Base-by-base conservation (phyloP, 2,329 filamentous ascomycete genomes). In the Didymella lethalis region DNA sequence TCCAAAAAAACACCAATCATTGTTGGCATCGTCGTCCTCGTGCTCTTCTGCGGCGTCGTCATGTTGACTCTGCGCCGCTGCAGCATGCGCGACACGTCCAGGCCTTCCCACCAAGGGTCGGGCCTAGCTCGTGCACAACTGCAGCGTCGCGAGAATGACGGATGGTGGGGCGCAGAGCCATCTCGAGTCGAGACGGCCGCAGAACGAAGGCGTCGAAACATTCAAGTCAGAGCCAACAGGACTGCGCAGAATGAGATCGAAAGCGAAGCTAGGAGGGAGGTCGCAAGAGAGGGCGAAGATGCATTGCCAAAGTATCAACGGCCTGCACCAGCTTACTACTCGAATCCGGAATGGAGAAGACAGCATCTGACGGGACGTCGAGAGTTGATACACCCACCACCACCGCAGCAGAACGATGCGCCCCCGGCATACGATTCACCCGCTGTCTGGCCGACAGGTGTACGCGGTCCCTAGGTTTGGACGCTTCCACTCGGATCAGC, bases 351-450 rank as follows among this genome's bases (percentile, higher is more conserved):
- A 16, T 18, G 31, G 20, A 52, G 48, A n/a, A 41, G 48, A 25
- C 32, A 57, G 25, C 36, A 31, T 32, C 7, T 49, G 4, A 23
- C 29, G 4, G 31, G 20, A 12, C 48, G 45, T 28, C 48, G 26
- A 32, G 23, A 49, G 5, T 16, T 46, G 18, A n/a, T 26, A 1
- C 16, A 12, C 4, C 18, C 29, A n/a, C 18, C 43, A 20, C n/a
- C n/a, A 11, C 18, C 38, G 6, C 28, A 29, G 20, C 29, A 20
- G 18, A 25, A 16, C 10, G 53, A 57, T 32, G 36, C 36, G 25
- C 47, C 54, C 10, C 54, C 54, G 6, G 47, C 55, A 3, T 58
- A 58, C 25, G 29, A 53, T 23, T 49, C 55, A 8, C n/a, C 36
- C 4, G 49, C 49, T 7, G 49, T 58, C 12, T 58, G 55, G 54